Base-by-base conservation (phyloP, 2,329 filamentous ascomycete genomes). In the Colletotrichum filicis region DNA sequence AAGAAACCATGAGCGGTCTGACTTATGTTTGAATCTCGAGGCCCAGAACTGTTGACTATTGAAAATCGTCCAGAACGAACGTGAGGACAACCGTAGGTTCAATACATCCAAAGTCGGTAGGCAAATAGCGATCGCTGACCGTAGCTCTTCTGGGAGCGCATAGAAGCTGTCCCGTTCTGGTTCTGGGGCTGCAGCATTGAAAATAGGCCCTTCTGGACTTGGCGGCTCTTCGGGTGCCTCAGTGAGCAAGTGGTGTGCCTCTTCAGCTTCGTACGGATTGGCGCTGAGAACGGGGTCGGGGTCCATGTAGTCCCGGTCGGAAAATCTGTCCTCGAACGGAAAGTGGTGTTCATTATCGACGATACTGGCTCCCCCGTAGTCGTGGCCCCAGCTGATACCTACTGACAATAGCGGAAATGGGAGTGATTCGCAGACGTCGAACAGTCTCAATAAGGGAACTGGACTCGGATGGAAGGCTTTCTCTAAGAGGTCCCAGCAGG, bases 1-100 rank as follows among this genome's bases (percentile, higher is more conserved):
- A 37, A 74, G 57, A 9, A 74, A 30, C 71, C 71, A 74, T 35
- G 56, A 63, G 28, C 71, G 66, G 5, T 71, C 71, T 7, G 46
- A 49, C 28, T n/a, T n/a, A 14, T 37, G 22, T 35, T 11, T 22
- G 58, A 74, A 74, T 32, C 71, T 70, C 11, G 71, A 67, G n/a
- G 71, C 71, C 71, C 71, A 74, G 55, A 74, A 74, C 56, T 67
- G 56, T 26, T 74, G 61, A n/a, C 22, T 62, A 52, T 71, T 32
- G 30, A 67, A 67, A 16, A 60, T 42, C 7, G 62, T 24, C n/a
- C 26, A 35, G 56, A 74, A 70, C 22, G 52, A 62, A 22, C 56
- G 62, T 24, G 61, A 62, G n/a, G 62, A 57, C 3, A 62, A 57
- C 5, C 42, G 42, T 8, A 46, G 42, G 42, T 46, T 46, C 19